phyloP scores from a whole-genome alignment of 306 rosid genomes.

The Cucumis cinereus region DNA sequence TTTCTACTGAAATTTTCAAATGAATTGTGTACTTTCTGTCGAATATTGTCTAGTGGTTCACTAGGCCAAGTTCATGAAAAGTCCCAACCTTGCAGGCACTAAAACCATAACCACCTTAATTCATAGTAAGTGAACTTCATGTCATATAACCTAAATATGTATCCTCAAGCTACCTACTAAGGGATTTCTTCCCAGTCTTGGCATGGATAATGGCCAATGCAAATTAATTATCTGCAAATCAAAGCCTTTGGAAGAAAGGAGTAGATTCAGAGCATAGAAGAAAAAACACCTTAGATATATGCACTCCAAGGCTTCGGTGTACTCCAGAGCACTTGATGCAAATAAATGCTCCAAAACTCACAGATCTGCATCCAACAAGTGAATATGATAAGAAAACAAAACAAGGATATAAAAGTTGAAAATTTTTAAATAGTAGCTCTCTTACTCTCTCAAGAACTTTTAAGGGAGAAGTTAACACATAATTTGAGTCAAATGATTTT shows the following conservation, averaged over 20 bases:
- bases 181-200: neutral
- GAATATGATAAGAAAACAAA: neutral
- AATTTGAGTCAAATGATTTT: neutral
- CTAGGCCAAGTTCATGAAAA: neutral
- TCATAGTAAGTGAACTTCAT: neutral
- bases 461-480: neutral
- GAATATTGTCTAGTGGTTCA: neutral
- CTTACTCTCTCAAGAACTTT: neutral
- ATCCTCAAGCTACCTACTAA: neutral
- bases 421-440: neutral
- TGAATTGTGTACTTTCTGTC: neutral
- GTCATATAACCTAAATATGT: neutral
- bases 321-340: constrained; percentile 95
- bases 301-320: constrained; percentile 92
- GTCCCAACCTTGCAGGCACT: neutral
- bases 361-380: constrained; percentile 43
- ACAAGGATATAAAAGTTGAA: neutral
- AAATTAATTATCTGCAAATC: neutral
- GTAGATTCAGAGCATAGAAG: constrained; percentile 1
- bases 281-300: constrained; percentile 68
- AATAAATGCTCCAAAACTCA: constrained; percentile 65
- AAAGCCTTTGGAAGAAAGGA: neutral
- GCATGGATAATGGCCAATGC: neutral
- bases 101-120: neutral
- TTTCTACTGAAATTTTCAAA: neutral